Base-by-base conservation (phyloP, 164 flowering plant genomes). In the Stephania yunnanensis region DNA sequence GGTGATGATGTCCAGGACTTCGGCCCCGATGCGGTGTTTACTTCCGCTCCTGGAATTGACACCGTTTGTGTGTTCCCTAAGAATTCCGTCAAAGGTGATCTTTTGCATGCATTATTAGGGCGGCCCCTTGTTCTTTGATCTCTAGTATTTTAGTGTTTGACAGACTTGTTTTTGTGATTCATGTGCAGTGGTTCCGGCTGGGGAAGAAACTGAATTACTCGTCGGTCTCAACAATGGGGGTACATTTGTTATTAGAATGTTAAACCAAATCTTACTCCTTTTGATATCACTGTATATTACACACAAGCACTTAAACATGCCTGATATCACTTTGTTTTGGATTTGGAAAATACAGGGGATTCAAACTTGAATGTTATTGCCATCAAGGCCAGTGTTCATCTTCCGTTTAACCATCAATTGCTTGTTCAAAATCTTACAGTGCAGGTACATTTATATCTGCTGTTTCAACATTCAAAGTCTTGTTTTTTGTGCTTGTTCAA, bases 171-270 rank as follows among this genome's bases (percentile, higher is more conserved):
- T 74, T 4, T 78, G 11, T 71, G 36, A 44, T 68, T 46, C 42
- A 30, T 73, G 71, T 84, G 83, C 88, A 96, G 98, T 83, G 84
- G 87, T 94, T 15, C 45, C 82, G 3, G 94, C 98, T 36, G 99
- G 99, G 72, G 92, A 92, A 85, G 94, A 90, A 77, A 80, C 91
- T 76, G 94, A 94, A 74, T 81, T 96, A 15, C 83, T 96, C 4
- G 97, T 91, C 79, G 99, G 98, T 64, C 46, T 96, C 78, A 91
- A 86, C 79, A 92, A 96, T 76, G 91, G 86, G 75, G 99, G 99
- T 94, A 89, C 81, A 12, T 61, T 53, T 44, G 5, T 46, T 63
- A 50, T 25, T 17, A 4, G 9, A 17, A 63, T 12, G 72, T 22
- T 44, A 5, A 42, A 71, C 44, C 67, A 5, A 19, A 42, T 65